Percentiles rank a stretch among this genome's conserved stretches.
Evolutionary conservation across 2,329 filamentous ascomycete genomes (phyloP).

Genomic region (Epicoccum nigrum): DNA sequence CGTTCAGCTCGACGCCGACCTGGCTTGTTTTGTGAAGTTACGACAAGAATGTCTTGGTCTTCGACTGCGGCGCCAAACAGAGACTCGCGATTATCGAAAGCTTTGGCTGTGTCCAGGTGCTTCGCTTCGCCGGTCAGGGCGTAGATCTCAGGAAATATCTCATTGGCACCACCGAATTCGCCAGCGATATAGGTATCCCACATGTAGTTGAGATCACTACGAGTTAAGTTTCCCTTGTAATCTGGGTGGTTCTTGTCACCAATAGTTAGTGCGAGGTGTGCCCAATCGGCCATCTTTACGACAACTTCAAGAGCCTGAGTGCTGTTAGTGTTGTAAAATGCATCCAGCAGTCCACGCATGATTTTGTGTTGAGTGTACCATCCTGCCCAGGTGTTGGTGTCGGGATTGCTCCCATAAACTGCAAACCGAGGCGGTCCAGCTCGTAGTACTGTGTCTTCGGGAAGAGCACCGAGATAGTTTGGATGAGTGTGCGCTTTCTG

Average conservation of each 20-base stretch:
- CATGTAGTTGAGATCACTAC: slow-evolving; percentile 12
- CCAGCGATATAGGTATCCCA: slow-evolving; percentile 10
- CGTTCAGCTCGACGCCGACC: slow-evolving; percentile 4
- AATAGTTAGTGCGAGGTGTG: slow-evolving; percentile 2
- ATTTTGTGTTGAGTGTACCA: slow-evolving; percentile 10
- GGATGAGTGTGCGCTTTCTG: not conserved
- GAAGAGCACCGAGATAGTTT: slow-evolving; percentile 5
- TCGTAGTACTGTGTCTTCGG: slow-evolving; percentile 7
- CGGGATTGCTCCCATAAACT: not conserved
- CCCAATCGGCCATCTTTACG: slow-evolving; percentile 3
- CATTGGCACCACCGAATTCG: slow-evolving; percentile 6
- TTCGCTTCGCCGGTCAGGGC: slow-evolving; percentile 4
- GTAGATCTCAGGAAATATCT: slow-evolving; percentile 3
- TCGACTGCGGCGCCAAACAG: not conserved
- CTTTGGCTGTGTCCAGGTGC: slow-evolving; percentile 2
- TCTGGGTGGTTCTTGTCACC: slow-evolving; percentile 7
- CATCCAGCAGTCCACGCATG: slow-evolving; percentile 3
- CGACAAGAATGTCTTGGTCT: slow-evolving; percentile 4
- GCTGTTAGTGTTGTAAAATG: slow-evolving; percentile 7
- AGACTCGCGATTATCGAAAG: slow-evolving; percentile 6
- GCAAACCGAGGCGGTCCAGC: slow-evolving; percentile 8
- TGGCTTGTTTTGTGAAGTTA: not conserved
- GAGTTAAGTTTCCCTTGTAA: slow-evolving; percentile 4
- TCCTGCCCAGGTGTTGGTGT: slow-evolving; percentile 3
- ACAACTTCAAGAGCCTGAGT: slow-evolving; percentile 4